Percentiles rank a stretch among this genome's conserved stretches.
Conservation (phyloP, 2,329 filamentous ascomycete species). For the Fusarium devonianum region DNA sequence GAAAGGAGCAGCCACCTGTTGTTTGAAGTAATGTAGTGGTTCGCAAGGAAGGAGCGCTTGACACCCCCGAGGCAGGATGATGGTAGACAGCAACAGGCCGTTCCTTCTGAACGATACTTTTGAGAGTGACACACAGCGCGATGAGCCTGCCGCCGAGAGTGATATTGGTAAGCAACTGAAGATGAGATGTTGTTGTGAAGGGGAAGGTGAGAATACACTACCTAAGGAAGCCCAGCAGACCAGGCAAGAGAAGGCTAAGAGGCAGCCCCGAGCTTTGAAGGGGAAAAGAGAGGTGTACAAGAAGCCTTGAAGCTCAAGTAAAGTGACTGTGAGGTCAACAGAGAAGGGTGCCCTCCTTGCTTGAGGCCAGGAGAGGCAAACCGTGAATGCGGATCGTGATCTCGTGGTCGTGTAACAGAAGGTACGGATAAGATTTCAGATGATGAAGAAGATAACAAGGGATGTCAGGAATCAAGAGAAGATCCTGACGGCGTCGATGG, state of each 20-base stretch:
- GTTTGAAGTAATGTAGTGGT: neutral
- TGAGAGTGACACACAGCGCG: neutral
- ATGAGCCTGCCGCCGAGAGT: neutral
- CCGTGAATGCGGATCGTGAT: neutral
- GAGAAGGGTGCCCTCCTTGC: neutral
- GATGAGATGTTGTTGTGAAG: neutral
- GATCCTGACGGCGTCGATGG: neutral
- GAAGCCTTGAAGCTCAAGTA: neutral
- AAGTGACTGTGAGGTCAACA: neutral
- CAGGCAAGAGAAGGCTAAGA: neutral
- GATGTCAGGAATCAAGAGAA: constrained; percentile 1
- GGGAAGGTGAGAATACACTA: neutral
- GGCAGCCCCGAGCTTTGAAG: neutral
- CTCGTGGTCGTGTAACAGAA: neutral
- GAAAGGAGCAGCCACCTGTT: neutral
- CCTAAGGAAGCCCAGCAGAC: neutral
- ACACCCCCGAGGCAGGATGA: neutral
- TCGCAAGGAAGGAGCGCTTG: constrained; percentile 20
- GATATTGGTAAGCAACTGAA: neutral
- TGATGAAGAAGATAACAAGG: neutral
- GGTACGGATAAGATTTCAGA: neutral
- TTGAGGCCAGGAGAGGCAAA: neutral
- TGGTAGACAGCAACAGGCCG: neutral
- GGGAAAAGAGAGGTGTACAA: neutral
- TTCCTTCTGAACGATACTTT: neutral